Percentiles rank a stretch among this genome's conserved stretches.
Evolutionary conservation across 805 yeast genomes (phyloP).

Genomic region (Pichia occidentalis): DNA sequence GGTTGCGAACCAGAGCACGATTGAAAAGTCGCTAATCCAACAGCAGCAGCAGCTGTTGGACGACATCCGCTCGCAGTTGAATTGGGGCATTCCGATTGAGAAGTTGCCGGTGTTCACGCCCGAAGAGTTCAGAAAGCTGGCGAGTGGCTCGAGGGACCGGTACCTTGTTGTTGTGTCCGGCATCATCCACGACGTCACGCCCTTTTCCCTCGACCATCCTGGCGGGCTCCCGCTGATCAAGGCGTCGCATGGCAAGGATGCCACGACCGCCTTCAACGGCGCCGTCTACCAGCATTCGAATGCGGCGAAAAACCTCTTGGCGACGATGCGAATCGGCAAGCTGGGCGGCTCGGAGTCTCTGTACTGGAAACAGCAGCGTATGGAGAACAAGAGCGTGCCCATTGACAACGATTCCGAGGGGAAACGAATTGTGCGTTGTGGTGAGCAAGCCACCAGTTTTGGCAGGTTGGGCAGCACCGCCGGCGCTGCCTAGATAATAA

Average conservation of each 20-base stretch:
- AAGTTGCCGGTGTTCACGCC: slow-evolving; percentile 64
- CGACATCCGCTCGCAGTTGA: slow-evolving; percentile 64
- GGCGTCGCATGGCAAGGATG: slow-evolving; percentile 87
- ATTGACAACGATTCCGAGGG: slow-evolving; percentile 49
- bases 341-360: slow-evolving; percentile 76
- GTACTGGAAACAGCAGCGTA: slow-evolving; percentile 72
- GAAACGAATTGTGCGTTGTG: slow-evolving; percentile 50
- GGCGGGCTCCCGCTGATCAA: slow-evolving; percentile 79
- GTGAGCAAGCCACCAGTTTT: slow-evolving; percentile 48
- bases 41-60: slow-evolving; percentile 81
- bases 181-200: slow-evolving; percentile 88
- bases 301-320: slow-evolving; percentile 84
- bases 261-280: slow-evolving; percentile 89
- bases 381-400: slow-evolving; percentile 58
- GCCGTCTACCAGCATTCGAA: slow-evolving; percentile 91
- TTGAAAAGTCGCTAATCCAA: slow-evolving; percentile 66
- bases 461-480: slow-evolving; percentile 45
- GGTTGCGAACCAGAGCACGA: slow-evolving; percentile 49
- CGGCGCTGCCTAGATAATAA: too few relatives aligned
- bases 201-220: slow-evolving; percentile 87
- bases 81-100: slow-evolving; percentile 94
- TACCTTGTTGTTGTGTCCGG: slow-evolving; percentile 81
- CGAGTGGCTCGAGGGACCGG: slow-evolving; percentile 24
- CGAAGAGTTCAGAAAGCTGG: slow-evolving; percentile 37
- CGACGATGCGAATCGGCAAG: slow-evolving; percentile 91